Evolutionary conservation across 352 stramenopile species (phyloP), one percentile per base, ranked within the genome.

Genomic region (Globisporangium paroecandrum): DNA sequence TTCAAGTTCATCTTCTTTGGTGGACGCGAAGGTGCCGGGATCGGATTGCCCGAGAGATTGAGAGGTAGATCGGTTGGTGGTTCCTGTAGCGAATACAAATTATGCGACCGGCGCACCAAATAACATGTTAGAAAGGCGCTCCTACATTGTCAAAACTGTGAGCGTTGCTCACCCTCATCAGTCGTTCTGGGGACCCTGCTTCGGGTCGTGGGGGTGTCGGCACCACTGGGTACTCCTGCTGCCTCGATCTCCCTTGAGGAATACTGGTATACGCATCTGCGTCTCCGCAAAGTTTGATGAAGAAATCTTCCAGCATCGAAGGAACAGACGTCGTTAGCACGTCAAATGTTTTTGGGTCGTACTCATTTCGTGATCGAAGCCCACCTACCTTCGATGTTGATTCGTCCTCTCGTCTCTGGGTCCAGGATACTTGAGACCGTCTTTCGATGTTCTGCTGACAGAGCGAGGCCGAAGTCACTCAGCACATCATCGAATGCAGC

Each of bases 401-500:
- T 64, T 43, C 80, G 81, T 1, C 82, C 83, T 25, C 76, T 59
- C 53, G 66, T 74, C 49, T 90, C 81, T 3, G 75, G 72, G 53
- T 94, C 83, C 13, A 94, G 64, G 9, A 90, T 65, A 51, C 58
- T 76, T 4, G 80, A 74, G 0, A 94, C 66, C 10, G 69, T 77
- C 58, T 70, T 77, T 12, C 82, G 73, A 58, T 91, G 81, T 0
- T 74, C 58, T 0, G 63, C 61, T 1, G 73, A 77, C 9, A 92
- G 66, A 4, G 62, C 65, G 18, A 94, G 66, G 2, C 86, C 86
- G 57, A 90, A 92, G 51, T 93, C 86, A 24, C 70, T 63, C 2
- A 94, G 69, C 7, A 91, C 86, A 36, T 94, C 84, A 10, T 93
- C 82, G 24, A 94, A 85, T 0, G 85, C 79, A 59, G 78, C 74